Evolutionary conservation across 2,329 filamentous ascomycete species (phyloP).

Genomic region (Aphanocladium album): DNA sequence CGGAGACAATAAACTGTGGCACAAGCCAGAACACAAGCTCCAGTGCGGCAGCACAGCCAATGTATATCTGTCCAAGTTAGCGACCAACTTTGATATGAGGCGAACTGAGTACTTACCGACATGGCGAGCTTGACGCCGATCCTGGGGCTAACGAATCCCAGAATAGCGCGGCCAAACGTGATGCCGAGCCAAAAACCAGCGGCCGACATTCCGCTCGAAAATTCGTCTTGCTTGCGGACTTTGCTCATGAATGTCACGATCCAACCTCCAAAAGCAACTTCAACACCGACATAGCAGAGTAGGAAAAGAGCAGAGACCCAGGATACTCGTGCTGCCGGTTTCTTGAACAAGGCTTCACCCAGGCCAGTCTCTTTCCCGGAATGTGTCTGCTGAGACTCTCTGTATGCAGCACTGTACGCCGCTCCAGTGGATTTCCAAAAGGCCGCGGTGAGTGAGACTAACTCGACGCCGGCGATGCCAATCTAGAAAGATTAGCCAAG

Average conservation of each 20-base stretch:
- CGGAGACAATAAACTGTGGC: conserved; percentile 69
- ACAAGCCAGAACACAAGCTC: conserved; percentile 79
- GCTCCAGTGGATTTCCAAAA: conserved; percentile 46
- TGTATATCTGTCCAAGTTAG: conserved; percentile 46
- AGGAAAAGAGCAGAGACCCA: conserved; percentile 71
- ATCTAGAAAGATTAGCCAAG: conserved; percentile 33
- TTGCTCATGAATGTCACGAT: conserved; percentile 80
- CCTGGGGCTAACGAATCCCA: conserved; percentile 69
- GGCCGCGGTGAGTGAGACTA: conserved; percentile 40
- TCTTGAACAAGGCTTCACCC: conserved; percentile 34
- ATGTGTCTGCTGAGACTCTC: conserved; percentile 14
- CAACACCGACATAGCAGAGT: conserved; percentile 69
- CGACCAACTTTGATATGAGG: background rate
- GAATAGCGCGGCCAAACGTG: conserved; percentile 62
- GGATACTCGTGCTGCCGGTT: conserved; percentile 46
- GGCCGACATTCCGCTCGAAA: conserved; percentile 67
- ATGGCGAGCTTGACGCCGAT: conserved; percentile 66
- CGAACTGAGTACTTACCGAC: conserved; percentile 19
- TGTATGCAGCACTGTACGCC: conserved; percentile 12
- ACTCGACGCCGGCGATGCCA: conserved; percentile 49
- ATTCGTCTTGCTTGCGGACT: conserved; percentile 61
- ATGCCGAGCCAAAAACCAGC: conserved; percentile 81
- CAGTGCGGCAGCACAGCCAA: conserved; percentile 57
- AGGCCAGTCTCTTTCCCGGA: conserved; percentile 14
- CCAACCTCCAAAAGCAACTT: conserved; percentile 75